A percentile compares a stretch with the other conserved stretches of the same genome.
Evolutionary conservation across 2,329 filamentous ascomycete species (phyloP).

Genomic region (Xylaria digitata): DNA sequence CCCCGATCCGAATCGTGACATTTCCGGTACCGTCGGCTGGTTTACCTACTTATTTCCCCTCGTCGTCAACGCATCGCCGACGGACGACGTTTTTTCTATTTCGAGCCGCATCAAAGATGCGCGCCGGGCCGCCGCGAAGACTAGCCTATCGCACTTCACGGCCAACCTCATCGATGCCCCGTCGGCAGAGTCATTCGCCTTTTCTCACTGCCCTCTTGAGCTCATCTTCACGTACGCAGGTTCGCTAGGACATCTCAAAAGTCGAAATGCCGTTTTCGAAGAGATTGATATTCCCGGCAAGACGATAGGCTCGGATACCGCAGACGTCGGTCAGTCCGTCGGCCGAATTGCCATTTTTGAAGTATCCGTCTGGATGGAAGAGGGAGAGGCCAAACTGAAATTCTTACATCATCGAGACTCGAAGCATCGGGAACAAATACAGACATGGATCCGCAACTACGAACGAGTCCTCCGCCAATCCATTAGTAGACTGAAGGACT

Average conservation of each 20-base stretch:
- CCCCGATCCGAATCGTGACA: constrained; percentile 60
- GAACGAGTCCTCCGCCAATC: constrained; percentile 60
- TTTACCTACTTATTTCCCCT: constrained; percentile 68
- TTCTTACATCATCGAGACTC: constrained; percentile 59
- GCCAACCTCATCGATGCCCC: constrained; percentile 49
- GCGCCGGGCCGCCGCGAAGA: constrained; percentile 57
- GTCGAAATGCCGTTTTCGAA: constrained; percentile 61
- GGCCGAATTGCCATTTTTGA: constrained; percentile 64
- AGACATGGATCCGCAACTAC: constrained; percentile 60
- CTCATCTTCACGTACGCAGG: constrained; percentile 69
- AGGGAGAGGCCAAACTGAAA: constrained; percentile 58
- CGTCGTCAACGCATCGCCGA: constrained; percentile 55
- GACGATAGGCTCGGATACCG: constrained; percentile 53
- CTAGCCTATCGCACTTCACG: constrained; percentile 63
- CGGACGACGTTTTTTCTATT: constrained; percentile 62
- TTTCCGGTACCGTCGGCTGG: constrained; percentile 69
- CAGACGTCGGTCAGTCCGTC: constrained; percentile 59
- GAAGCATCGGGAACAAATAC: constrained; percentile 57
- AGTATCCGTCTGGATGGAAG: constrained; percentile 60
- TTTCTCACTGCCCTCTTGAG: constrained; percentile 64
- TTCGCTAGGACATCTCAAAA: constrained; percentile 60
- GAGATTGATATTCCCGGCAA: constrained; percentile 57
- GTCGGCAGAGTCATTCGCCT: constrained; percentile 51
- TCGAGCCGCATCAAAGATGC: constrained; percentile 66
- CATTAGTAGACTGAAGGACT: constrained; percentile 55